Evolutionary conservation across 2,329 filamentous ascomycete species (phyloP), one percentile per base, ranked within the genome.

Genomic region (Aureobasidium leucospermi): DNA sequence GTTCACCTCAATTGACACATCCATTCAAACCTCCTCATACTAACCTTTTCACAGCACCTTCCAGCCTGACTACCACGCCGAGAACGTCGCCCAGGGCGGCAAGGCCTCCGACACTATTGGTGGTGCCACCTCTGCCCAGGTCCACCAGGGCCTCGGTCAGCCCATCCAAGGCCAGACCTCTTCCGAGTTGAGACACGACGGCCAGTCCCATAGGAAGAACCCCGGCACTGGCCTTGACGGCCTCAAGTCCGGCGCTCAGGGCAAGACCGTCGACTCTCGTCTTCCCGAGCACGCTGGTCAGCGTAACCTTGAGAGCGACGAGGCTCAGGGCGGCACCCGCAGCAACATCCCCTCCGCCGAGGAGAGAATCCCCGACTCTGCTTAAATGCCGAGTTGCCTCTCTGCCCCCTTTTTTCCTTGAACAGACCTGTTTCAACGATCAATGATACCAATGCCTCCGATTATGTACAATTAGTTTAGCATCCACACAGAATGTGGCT

Each of bases 101-200:
- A 66, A 71, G 11, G 78, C 81, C 0, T 70, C 68, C 1, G 72
- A 75, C 36, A 80, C 80, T 0, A 67, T 83, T 13, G 71, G 65
- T 34, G 81, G 82, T 31, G 76, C 80, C 3, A 81, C 79, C 2
- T 83, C 80, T 0, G 71, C 67, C 11, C 77, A 81, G 53, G 79
- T 85, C 7, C 73, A 84, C 71, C 75, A 71, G 0, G 80, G 81
- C 0, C 66, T 82, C 1, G 81, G 81, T 1, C 75, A 82, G 58
- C 81, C 81, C 1, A 70, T 74, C 9, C 70, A 73, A 49, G 81
- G 78, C 23, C 74, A 82, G 71, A 78, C 76, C 16, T 76, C 70
- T 58, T 67, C 63, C 2, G 81, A 84, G 68, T 60, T 79, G 9
- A 69, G 65, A 7, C 78, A 81, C 60, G 77, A 80, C 39, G 77